Base-by-base conservation (phyloP, 257 asterid species). In the Oldenlandia corymbosa region DNA sequence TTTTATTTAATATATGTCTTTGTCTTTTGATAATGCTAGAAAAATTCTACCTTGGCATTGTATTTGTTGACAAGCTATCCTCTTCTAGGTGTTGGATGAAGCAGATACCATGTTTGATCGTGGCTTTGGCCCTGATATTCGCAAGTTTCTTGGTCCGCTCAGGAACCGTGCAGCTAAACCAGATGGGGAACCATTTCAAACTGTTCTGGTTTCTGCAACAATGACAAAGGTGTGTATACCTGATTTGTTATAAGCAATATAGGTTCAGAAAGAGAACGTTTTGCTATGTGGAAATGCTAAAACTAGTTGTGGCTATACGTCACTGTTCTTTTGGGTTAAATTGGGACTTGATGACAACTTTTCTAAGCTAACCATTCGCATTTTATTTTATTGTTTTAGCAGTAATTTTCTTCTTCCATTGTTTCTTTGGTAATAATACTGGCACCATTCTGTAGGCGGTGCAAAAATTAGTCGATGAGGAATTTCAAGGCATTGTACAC, bases 61-160 rank as follows among this genome's bases (percentile, higher is more conserved):
- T 65, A 14, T 55, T 50, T 69, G 60, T 24, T 78, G 60, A 72
- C 64, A 55, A 23, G 69, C 37, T 47, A 66, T 43, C 26, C 75
- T n/a, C 78, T 68, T 18, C 58, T 70, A 92, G 99, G 99, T 93
- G 68, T 75, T 93, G 86, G 99, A 93, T 76, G 99, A 93, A 79
- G 97, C 99, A 57, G 99, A 93, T 72, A 90, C 99, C 39, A 93
- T 93, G 99, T 93, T 93, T 75, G 99, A 93, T 81, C 99, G 76
- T 60, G 99, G 97, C 36, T 93, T 93, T 76, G 99, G 99, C 72
- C 99, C 96, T 17, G 99, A 93, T 58, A 84, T 93, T 60, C 87
- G 87, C 23, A 93, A 93, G 67, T 93, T 93, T 84, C 80, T 93
- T 73, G 86, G 76, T 41, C 99, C 99, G 11, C 76, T 90, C 73